A percentile compares a stretch with the other conserved stretches of the same genome.
Evolutionary conservation across 2,329 filamentous ascomycete genomes (phyloP).

Genomic region (Aspergillus uvarum): DNA sequence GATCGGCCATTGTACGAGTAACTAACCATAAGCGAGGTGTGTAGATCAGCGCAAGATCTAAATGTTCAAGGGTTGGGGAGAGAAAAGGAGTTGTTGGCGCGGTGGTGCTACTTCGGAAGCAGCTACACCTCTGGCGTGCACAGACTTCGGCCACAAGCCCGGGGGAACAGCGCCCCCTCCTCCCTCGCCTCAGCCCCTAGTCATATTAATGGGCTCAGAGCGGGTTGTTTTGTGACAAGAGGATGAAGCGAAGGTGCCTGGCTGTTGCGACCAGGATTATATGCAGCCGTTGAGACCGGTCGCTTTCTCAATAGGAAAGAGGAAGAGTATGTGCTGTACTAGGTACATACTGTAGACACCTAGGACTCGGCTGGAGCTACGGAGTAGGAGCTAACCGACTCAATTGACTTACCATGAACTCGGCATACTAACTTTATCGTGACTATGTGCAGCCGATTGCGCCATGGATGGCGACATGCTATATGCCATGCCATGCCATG

Average conservation of each 20-base stretch:
- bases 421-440: background rate
- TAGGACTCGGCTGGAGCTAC: too few species aligned
- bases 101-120: constrained; percentile 2
- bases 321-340: background rate
- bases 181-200: background rate
- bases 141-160: background rate
- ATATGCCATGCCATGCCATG: background rate
- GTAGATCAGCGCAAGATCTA: background rate
- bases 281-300: background rate
- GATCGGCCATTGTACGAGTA: background rate
- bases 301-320: background rate
- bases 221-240: background rate
- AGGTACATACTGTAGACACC: background rate
- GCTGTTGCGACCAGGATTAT: background rate
- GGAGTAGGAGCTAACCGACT: too few species aligned
- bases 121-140: constrained; percentile 1
- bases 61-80: background rate
- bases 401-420: background rate
- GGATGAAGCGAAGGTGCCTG: background rate
- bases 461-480: background rate
- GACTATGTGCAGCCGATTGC: background rate
- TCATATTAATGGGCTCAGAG: background rate
- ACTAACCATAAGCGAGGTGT: background rate
- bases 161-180: background rate
- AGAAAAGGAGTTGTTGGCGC: background rate